Conservation (phyloP, 768 basidiomycete genomes). For the Boletus vinaceobasis region DNA sequence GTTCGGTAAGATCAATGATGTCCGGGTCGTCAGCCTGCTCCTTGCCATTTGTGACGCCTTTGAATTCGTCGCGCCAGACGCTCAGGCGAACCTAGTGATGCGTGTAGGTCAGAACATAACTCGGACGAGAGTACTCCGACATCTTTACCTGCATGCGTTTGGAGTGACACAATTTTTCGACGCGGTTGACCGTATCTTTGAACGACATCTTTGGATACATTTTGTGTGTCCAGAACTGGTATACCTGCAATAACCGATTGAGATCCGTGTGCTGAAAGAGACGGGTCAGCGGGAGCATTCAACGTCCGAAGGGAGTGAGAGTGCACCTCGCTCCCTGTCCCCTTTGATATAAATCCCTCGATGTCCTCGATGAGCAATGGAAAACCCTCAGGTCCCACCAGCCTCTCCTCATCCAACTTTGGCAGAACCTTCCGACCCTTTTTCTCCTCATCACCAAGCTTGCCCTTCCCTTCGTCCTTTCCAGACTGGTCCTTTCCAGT, state of each 20-base stretch:
- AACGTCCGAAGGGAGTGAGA: background rate
- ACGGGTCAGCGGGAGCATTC: background rate
- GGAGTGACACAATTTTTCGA: conserved; percentile 88
- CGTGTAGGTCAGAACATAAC: conserved; percentile 2
- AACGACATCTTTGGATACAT: conserved; percentile 90
- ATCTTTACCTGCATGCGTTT: conserved; percentile 75
- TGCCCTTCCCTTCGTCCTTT: conserved; percentile 9
- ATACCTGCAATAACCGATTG: conserved; percentile 71
- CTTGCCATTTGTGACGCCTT: conserved; percentile 39
- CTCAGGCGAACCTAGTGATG: conserved; percentile 57
- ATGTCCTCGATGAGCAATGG: conserved; percentile 73
- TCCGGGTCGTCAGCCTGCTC: conserved; percentile 20
- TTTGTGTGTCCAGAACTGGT: conserved; percentile 94
- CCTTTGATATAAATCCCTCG: conserved; percentile 75
- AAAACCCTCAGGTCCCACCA: conserved; percentile 75
- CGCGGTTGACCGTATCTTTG: conserved; percentile 75
- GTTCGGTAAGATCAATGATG: conserved; percentile 30
- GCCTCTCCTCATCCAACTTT: conserved; percentile 70
- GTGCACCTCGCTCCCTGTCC: conserved; percentile 88
- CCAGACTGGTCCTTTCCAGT: background rate
- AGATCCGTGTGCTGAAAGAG: conserved; percentile 69
- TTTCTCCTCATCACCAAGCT: conserved; percentile 25
- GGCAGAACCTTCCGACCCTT: conserved; percentile 35
- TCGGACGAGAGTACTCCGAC: background rate
- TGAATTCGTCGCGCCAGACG: conserved; percentile 74